A percentile compares a stretch with the other conserved stretches of the same genome.
Conservation (phyloP, 345 rosid species). For the Erodium maritimum region DNA sequence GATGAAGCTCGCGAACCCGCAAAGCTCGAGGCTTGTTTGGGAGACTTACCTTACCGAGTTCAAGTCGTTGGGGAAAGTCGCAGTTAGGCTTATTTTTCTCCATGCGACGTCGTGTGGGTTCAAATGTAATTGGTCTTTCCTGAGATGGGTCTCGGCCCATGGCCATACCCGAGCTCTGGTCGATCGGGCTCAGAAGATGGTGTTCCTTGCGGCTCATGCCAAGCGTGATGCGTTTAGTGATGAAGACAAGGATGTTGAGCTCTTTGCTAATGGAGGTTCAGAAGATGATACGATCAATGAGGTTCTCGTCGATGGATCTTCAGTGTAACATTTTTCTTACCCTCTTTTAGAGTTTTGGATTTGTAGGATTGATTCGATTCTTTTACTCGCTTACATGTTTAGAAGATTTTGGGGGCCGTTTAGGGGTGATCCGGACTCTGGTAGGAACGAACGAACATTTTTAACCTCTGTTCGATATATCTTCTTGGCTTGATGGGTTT, state of each 20-base stretch:
- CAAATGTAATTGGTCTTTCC: slow-evolving; percentile 69
- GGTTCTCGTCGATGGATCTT: slow-evolving; percentile 79
- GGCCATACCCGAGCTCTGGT: slow-evolving; percentile 57
- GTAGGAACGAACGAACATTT: too few species aligned
- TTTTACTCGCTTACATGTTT: slow-evolving; percentile 11
- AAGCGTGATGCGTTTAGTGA: too few species aligned
- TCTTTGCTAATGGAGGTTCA: slow-evolving; percentile 63
- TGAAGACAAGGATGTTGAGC: slow-evolving; percentile 86
- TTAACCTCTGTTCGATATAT: too few species aligned
- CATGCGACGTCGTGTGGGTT: slow-evolving; percentile 83
- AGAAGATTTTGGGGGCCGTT: not conserved
- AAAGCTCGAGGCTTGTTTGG: slow-evolving; percentile 96
- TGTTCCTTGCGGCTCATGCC: slow-evolving; percentile 80
- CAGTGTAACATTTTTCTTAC: slow-evolving; percentile 42
- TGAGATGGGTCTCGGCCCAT: slow-evolving; percentile 63
- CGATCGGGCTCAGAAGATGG: slow-evolving; percentile 76
- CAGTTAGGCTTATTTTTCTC: slow-evolving; percentile 91
- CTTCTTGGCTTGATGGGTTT: not conserved
- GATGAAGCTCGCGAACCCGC: slow-evolving; percentile 80
- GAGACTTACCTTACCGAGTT: slow-evolving; percentile 91
- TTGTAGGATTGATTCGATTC: slow-evolving; percentile 57
- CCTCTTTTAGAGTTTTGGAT: slow-evolving; percentile 28
- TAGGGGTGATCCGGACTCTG: not conserved
- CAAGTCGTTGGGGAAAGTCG: slow-evolving; percentile 83
- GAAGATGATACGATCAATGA: slow-evolving; percentile 86